Evolutionary conservation across 2,329 filamentous ascomycete genomes (phyloP), one percentile per base, ranked within the genome.

Genomic region (Ascochyta clinopodiicola): DNA sequence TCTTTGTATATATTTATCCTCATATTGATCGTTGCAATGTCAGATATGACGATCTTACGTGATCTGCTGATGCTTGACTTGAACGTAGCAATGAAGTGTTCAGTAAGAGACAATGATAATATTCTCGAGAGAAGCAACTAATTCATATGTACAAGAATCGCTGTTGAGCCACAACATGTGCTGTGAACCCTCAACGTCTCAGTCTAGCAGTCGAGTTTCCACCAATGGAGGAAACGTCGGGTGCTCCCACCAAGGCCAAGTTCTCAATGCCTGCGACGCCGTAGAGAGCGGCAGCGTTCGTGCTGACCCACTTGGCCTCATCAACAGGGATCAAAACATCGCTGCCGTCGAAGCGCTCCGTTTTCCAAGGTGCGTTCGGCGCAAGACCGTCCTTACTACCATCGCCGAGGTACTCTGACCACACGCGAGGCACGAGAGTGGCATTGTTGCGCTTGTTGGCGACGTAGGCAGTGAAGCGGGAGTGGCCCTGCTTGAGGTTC

Each of bases 241-340:
- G 66, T 6, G 64, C 55, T 10, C 68, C 66, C 21, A 75, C 62
- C 27, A 75, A 60, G 6, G 82, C 81, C 61, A 87, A 59, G 48
- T 84, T 81, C 63, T 84, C 81, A 53, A 87, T 86, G 0, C 79
- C 82, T 1, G 83, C 81, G 44, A 86, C 59, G 0, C 84, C 84
- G 67, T 86, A 87, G 55, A 83, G 76, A 0, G 84, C 82, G 6
- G 80, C 77, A 37, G 81, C 82, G 60, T 87, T 87, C 0, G 84
- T 86, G 2, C 79, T 78, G 1, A 87, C 62, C 84, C 84, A 87
- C 0, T 75, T 68, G 0, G 83, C 84, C 69, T 87, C 84, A 17
- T 85, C 80, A 0, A 85, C 77, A 0, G 80, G 76, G 2, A 75
- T 64, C 9, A 86, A 60, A 2, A 81, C 80, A 4, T 71, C 70